phyloP scores from a whole-genome alignment of 306 rosid species.

The Herpetospermum pedunculosum region DNA sequence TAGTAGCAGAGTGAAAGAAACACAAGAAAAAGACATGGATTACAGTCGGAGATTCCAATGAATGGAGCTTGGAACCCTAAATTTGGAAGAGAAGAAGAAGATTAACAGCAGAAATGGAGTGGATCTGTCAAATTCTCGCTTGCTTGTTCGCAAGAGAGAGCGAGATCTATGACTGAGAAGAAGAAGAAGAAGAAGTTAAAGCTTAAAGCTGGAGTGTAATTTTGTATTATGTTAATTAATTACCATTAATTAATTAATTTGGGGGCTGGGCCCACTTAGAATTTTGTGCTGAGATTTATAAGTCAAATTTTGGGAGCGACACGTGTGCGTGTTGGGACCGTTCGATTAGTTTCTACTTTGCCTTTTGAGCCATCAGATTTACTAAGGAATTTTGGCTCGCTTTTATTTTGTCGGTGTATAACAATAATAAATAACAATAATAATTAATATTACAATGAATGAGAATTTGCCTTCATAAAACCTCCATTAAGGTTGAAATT shows the following conservation, averaged over 20 bases:
- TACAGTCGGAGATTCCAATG: not conserved
- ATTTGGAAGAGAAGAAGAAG: not conserved
- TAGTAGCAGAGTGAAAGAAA: slow-evolving; percentile 17
- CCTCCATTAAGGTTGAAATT: too few species aligned
- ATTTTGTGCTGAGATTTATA: not conserved
- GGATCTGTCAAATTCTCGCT: slow-evolving; percentile 13
- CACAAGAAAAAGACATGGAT: slow-evolving; percentile 24
- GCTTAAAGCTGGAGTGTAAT: not conserved
- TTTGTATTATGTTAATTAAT: too few species aligned
- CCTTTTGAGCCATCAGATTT: not conserved
- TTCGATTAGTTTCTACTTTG: not conserved
- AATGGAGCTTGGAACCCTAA: not conserved
- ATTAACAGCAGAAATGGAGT: not conserved
- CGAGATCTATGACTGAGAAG: not conserved
- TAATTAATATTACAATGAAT: too few species aligned
- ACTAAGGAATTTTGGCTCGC: not conserved
- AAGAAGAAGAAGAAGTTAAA: too few species aligned
- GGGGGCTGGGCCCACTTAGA: not conserved
- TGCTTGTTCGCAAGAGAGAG: not conserved
- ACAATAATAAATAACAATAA: not conserved
- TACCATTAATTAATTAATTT: too few species aligned
- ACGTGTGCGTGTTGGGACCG: not conserved
- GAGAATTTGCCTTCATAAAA: too few species aligned
- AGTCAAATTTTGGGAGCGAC: not conserved
- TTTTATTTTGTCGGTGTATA: not conserved